Evolutionary conservation across 371 early-diverging fungal genomes (phyloP), one percentile per base, ranked within the genome.

Genomic region (Sanchytrium tribonematis): DNA sequence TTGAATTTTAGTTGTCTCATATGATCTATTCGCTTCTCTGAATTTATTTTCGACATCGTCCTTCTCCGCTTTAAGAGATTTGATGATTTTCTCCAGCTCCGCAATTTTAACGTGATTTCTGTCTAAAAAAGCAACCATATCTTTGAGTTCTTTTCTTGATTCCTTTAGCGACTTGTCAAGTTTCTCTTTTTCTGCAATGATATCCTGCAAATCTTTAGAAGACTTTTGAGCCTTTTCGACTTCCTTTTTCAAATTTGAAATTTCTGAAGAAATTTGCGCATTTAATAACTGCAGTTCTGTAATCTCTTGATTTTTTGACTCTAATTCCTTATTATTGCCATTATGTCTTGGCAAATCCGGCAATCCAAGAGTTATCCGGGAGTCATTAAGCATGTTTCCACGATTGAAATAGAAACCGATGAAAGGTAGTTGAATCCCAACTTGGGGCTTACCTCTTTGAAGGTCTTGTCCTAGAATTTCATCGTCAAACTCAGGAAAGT

Each of bases 401-500:
- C 76, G 77, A 71, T 77, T 77, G 70, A 71, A 75, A 30, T 74
- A 73, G 73, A 77, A 79, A 28, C 79, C 79, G 17, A 77, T 70
- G 70, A 79, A 79, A 29, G 32, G 27, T 27, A 69, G 69, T n/a
- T 69, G 27, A 32, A 29, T 16, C 17, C 31, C 69, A 28, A n/a
- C 48, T 48, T 48, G 48, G 5, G 48, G 48, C 70, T 70, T 32
- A 72, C 29, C 32, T 68, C 69, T 17, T 70, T 69, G n/a, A 71
- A 70, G 5, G 68, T 70, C 1, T 30, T 66, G 22, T 69, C 73
- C 31, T 29, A 17, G 12, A 29, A 16, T 30, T 66, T 66, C 67
- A 71, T 85, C 79, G 30, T 77, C 75, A 71, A 86, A 85, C 76
- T 89, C 87, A 74, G 88, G 88, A 82, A 93, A 91, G 78, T 91